Base-by-base conservation (phyloP, 768 basidiomycete genomes). In the Imleria badia region DNA sequence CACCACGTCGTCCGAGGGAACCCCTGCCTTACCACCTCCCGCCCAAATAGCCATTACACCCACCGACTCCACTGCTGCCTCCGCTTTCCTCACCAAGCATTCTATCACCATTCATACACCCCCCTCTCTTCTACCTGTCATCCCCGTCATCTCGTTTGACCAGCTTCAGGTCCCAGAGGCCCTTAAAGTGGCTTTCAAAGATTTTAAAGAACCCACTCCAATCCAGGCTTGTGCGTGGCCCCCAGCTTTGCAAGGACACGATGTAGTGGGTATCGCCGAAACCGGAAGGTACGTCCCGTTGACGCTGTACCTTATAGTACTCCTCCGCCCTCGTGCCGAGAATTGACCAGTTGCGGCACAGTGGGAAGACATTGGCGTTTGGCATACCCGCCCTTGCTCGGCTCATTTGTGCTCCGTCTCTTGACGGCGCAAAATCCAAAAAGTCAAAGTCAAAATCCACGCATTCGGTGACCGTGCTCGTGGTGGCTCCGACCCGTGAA, bases 171-270 rank as follows among this genome's bases (percentile, higher is more conserved):
- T 98, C 45, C 83, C 88, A 7, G 69, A 74, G 1, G 75, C 77
- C 14, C 80, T 98, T 33, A 79, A 78, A 39, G 64, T 73, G 1
- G 86, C 84, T 0, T 85, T 98, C 55, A 69, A 76, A 45, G 76
- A 75, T 9, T 99, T 94, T 75, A 82, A 85, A 59, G 84, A 88
- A 59, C 96, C 97, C 6, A 96, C 95, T 0, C 95, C 97, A 0
- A 94, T 99, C 50, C 97, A 99, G 68, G 87, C 93, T 7, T 96
- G 92, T 62, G 84, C 94, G 13, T 98, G 95, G 95, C 93, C 95
- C 3, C 85, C 90, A 33, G 85, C 91, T 7, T 75, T 98, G 23
- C 76, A 80, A 22, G 89, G 89, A 1, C 77, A 77, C n/a, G 91
- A 98, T 68, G 91, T 96, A 0, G 86, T 98, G 30, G 96, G 96